Conservation (phyloP, 2,329 filamentous ascomycete genomes). For the Penicillium occitanis region DNA sequence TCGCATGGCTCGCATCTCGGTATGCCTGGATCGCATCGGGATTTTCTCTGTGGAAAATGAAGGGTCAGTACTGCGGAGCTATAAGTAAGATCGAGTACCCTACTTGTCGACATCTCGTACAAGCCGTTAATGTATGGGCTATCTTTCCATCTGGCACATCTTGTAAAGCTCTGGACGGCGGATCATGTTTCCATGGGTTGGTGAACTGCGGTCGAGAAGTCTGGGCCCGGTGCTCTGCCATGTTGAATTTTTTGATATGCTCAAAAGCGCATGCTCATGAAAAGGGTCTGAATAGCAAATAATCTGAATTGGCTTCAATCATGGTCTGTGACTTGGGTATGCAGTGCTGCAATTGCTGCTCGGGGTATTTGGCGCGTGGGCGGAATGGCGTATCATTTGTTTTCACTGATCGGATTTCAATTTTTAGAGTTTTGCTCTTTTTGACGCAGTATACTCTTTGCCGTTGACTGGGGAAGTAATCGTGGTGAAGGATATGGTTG, state of each 20-base stretch:
- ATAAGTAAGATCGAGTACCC: not conserved
- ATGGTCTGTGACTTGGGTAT: slow-evolving; percentile 11
- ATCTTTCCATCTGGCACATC: slow-evolving; percentile 40
- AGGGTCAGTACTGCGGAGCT: slow-evolving; percentile 14
- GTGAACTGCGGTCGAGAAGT: slow-evolving; percentile 27
- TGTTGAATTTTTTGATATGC: slow-evolving; percentile 13
- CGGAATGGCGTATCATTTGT: not conserved
- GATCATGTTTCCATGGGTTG: slow-evolving; percentile 28
- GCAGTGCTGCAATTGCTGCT: not conserved
- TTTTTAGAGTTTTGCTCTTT: not conserved
- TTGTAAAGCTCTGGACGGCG: slow-evolving; percentile 32
- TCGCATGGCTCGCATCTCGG: slow-evolving; percentile 92
- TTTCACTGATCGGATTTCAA: not conserved
- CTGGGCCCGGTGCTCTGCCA: slow-evolving; percentile 26
- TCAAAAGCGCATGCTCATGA: not conserved
- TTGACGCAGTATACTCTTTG: not conserved
- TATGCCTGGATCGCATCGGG: slow-evolving; percentile 87
- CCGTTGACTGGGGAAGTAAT: not conserved
- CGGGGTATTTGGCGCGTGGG: not conserved
- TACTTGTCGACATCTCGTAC: slow-evolving; percentile 52
- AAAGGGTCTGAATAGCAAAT: not conserved
- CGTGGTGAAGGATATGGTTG: not conserved
- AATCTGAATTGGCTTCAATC: not conserved
- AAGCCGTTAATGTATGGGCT: slow-evolving; percentile 51
- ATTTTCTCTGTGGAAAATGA: slow-evolving; percentile 70